Evolutionary conservation across 164 flowering plant genomes (phyloP).

Genomic region (Aristolochia californica): DNA sequence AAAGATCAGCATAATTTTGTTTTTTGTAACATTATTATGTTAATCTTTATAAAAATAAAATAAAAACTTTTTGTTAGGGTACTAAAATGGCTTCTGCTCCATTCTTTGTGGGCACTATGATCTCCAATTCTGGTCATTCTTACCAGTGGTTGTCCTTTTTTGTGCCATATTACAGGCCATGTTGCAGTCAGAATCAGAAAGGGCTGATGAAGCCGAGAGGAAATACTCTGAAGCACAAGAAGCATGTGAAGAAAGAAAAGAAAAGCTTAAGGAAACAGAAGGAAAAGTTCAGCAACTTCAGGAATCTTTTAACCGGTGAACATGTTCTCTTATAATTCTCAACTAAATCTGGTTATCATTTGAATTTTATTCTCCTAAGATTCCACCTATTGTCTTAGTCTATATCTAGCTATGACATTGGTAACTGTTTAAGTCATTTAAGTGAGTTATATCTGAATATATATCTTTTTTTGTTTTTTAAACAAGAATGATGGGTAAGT

Average conservation of each 20-base stretch:
- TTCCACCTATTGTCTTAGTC: too few species aligned
- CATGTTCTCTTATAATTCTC: slow-evolving; percentile 1
- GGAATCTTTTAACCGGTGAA: slow-evolving; percentile 61
- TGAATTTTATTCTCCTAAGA: background rate
- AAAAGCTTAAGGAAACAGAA: slow-evolving; percentile 65
- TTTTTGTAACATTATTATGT: too few species aligned
- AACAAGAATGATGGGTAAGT: too few species aligned
- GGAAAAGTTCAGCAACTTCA: slow-evolving; percentile 59
- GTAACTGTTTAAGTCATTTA: background rate
- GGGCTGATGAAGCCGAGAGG: slow-evolving; percentile 46
- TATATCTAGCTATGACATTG: background rate
- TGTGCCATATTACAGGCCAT: slow-evolving; percentile 26
- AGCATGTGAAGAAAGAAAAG: slow-evolving; percentile 45
- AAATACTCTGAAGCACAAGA: slow-evolving; percentile 37
- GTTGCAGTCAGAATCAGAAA: slow-evolving; percentile 42
- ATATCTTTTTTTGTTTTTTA: too few species aligned
- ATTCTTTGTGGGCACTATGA: background rate
- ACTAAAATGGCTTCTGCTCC: background rate
- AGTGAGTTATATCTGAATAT: too few species aligned
- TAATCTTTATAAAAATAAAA: too few species aligned
- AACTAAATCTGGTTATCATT: background rate
- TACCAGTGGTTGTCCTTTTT: too few species aligned
- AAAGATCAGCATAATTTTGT: too few species aligned
- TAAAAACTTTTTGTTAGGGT: too few species aligned
- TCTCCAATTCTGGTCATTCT: too few species aligned